phyloP scores from a whole-genome alignment of 1,284 basidiomycete genomes.

The Ustilago trichophora region DNA sequence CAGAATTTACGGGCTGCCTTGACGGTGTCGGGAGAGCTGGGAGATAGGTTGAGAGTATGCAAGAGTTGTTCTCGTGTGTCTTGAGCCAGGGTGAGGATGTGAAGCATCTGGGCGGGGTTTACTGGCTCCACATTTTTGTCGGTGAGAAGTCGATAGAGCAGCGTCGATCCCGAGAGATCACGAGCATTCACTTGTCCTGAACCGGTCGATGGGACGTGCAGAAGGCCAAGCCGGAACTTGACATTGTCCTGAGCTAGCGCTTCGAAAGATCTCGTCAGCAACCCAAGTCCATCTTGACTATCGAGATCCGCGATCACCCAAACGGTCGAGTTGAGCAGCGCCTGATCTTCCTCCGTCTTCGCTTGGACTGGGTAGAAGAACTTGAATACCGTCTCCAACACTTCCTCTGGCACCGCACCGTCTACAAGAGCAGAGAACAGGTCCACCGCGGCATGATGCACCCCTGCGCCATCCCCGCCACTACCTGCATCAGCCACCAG shows the following conservation, averaged over 20 bases:
- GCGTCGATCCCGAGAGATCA: constrained; percentile 24
- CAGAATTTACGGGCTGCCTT: constrained; percentile 12
- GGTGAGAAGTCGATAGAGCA: constrained; percentile 25
- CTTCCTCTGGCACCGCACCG: neutral
- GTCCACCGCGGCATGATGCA: constrained; percentile 62
- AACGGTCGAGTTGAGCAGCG: constrained; percentile 69
- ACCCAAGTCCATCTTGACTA: constrained; percentile 71
- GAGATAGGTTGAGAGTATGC: neutral
- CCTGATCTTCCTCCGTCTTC: neutral
- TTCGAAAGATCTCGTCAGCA: constrained; percentile 74
- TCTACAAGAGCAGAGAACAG: constrained; percentile 32
- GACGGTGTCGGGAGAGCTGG: neutral
- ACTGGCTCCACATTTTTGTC: constrained; percentile 3
- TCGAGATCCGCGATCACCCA: constrained; percentile 85
- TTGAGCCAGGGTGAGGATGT: constrained; percentile 5
- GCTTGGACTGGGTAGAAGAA: constrained; percentile 75
- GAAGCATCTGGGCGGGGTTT: constrained; percentile 7
- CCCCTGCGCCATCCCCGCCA: constrained; percentile 68
- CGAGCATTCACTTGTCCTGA: constrained; percentile 26
- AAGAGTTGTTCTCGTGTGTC: constrained; percentile 4
- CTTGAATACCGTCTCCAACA: constrained; percentile 55
- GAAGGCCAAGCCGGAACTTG: constrained; percentile 24
- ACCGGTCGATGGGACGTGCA: constrained; percentile 9
- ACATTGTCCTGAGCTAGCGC: constrained; percentile 71
- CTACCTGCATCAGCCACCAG: constrained; percentile 70